Evolutionary conservation across 1,139 yeast species (phyloP), one percentile per base, ranked within the genome.

Genomic region (Tardiomyces blankii): DNA sequence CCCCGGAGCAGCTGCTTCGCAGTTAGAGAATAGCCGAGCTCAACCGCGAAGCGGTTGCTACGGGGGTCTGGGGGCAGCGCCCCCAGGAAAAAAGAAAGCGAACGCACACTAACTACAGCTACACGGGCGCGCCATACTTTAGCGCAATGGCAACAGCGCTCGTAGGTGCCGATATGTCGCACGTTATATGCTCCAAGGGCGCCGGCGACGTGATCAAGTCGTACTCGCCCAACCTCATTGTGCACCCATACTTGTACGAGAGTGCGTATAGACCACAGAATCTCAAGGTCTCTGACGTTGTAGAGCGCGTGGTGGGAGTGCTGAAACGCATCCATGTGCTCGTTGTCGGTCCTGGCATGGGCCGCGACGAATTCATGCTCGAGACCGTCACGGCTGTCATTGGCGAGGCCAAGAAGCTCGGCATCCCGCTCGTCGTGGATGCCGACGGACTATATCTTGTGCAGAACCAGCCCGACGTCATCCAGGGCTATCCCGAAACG

Each of bases 61-160:
- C n/a, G n/a, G n/a, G n/a, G n/a, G n/a, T n/a, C n/a, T n/a, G n/a
- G n/a, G n/a, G n/a, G n/a, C n/a, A n/a, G n/a, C n/a, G n/a, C n/a
- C n/a, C 13, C 21, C n/a, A 40, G 42, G 39, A 33, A 46, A 44
- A 28, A 30, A 18, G 30, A 21, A 27, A 18, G 13, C 38, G 67
- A 70, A n/a, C n/a, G n/a, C n/a, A n/a, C n/a, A 9, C 35, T 30
- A 30, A 30, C 35, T 13, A 3, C 16, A 30, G 35, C 59, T 87
- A 85, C 61, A 89, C 97, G 0, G 98, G 98, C 0, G 98, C 98
- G 0, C 98, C 98, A 1, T 91, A 72, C 66, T 91, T 91, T 62
- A 75, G 95, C 25, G 82, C 93, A 12, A 81, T 84, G 60, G 85
- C 96, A 1, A 78, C 94, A 1, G 85, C 95, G 1, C 66, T 83